A percentile compares a stretch with the other conserved stretches of the same genome.
Evolutionary conservation across 176 grass and related monocot genomes (phyloP).

Genomic region (Zizania latifolia): DNA sequence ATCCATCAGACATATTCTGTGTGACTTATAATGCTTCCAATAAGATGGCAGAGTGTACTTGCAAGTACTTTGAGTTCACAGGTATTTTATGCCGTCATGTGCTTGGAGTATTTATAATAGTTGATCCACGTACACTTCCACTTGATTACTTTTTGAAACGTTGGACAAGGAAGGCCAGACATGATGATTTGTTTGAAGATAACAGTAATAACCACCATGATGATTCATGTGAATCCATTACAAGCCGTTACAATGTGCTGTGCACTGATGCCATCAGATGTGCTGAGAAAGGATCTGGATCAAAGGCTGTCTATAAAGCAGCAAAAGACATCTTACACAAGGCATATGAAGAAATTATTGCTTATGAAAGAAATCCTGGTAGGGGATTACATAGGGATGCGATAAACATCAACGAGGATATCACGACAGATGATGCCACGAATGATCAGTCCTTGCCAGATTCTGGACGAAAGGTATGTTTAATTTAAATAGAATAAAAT

Average conservation of each 20-base stretch:
- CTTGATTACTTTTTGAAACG: constrained; percentile 68
- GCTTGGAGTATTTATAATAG: constrained; percentile 80
- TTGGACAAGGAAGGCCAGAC: constrained; percentile 73
- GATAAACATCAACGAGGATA: constrained; percentile 95
- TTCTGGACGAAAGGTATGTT: constrained; percentile 69
- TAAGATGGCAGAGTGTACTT: constrained; percentile 76
- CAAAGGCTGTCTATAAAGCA: constrained; percentile 55
- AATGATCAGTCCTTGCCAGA: constrained; percentile 66
- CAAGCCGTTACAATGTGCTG: constrained; percentile 54
- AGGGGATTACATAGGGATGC: constrained; percentile 58
- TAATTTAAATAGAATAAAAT: background rate
- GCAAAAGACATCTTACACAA: constrained; percentile 82
- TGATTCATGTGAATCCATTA: constrained; percentile 46
- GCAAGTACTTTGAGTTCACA: constrained; percentile 76
- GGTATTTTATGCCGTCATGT: constrained; percentile 90
- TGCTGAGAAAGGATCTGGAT: constrained; percentile 60
- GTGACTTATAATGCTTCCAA: constrained; percentile 70
- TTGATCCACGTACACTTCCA: constrained; percentile 58
- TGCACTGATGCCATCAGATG: constrained; percentile 71
- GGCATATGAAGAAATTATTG: constrained; percentile 72
- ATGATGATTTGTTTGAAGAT: constrained; percentile 47
- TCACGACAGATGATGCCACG: constrained; percentile 63
- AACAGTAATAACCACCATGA: constrained; percentile 28
- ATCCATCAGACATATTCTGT: constrained; percentile 61
- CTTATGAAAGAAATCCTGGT: constrained; percentile 60